phyloP scores from a whole-genome alignment of 2,329 filamentous ascomycete genomes.

The Eutypella sp. region DNA sequence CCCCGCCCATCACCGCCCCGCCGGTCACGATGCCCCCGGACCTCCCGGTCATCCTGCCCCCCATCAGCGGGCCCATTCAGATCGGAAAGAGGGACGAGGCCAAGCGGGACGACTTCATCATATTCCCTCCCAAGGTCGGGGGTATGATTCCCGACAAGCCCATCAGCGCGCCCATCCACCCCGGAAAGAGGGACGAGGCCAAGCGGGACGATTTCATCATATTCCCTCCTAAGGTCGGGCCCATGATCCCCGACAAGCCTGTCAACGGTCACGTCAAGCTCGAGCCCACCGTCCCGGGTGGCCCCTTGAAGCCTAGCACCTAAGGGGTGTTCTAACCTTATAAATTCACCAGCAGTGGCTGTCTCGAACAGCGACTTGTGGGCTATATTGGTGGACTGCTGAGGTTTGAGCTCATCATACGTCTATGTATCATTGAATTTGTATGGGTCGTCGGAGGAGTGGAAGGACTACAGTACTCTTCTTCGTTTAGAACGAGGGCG shows the following conservation, averaged over 20 bases:
- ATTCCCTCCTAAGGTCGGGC: conserved; percentile 11
- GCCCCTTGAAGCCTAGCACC: conserved; percentile 18
- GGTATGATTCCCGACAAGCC: conserved; percentile 24
- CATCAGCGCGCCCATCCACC: conserved; percentile 14
- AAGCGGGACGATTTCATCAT: conserved; percentile 3
- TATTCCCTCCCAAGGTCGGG: conserved; percentile 10
- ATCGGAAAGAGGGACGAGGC: background rate
- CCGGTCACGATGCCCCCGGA: conserved; percentile 14
- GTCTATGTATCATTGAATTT: too few relatives aligned
- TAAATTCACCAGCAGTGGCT: too few relatives aligned
- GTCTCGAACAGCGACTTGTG: too few relatives aligned
- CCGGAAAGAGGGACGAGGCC: background rate
- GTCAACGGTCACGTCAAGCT: conserved; percentile 24
- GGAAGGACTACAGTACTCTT: too few relatives aligned
- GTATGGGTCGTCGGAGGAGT: too few relatives aligned
- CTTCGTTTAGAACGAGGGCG: too few relatives aligned
- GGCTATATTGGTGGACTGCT: too few relatives aligned
- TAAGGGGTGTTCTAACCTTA: too few relatives aligned
- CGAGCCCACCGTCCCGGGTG: conserved; percentile 26
- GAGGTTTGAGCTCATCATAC: too few relatives aligned
- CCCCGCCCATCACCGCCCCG: conserved; percentile 5
- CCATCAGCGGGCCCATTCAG: conserved; percentile 4
- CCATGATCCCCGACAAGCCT: conserved; percentile 24
- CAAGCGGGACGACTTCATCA: conserved; percentile 1
- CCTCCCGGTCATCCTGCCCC: conserved; percentile 13